These are phyloP conservation scores for Schizonepeta tenuifolia DNA, from an alignment of 257 asterid species.

Conservation along the genomic window DNA sequence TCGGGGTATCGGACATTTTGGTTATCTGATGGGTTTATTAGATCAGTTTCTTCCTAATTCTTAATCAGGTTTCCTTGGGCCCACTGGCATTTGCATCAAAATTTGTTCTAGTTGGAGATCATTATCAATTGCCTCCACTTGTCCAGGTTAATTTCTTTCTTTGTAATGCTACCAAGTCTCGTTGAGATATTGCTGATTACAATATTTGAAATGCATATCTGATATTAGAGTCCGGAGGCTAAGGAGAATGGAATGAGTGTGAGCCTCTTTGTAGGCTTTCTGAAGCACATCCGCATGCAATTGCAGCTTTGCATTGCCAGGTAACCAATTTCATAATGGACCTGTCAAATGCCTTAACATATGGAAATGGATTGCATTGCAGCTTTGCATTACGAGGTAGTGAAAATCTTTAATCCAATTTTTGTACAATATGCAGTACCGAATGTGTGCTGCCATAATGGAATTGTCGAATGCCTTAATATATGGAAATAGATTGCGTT, in stretches of 20 bases:
- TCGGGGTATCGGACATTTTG: constrained; percentile 13
- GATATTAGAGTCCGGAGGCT: constrained; percentile 85
- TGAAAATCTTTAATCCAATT: constrained; percentile 25
- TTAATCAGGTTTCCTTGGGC: constrained; percentile 85
- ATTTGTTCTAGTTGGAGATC: constrained; percentile 98
- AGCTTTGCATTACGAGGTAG: no score
- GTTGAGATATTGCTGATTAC: constrained; percentile 30
- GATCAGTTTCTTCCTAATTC: constrained; percentile 25
- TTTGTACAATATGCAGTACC: constrained; percentile 76
- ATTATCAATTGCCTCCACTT: constrained; percentile 97
- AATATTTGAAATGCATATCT: constrained; percentile 33
- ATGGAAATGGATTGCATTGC: constrained; percentile 83
- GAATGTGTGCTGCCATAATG: constrained; percentile 92
- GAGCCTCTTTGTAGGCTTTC: constrained; percentile 94
- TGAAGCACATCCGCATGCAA: constrained; percentile 97
- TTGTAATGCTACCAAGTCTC: constrained; percentile 27
- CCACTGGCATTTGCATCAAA: constrained; percentile 86
- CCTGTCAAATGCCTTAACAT: constrained; percentile 86
- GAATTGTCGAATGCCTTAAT: constrained; percentile 90
- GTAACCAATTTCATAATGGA: constrained; percentile 64
- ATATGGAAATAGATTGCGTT: constrained; percentile 84
- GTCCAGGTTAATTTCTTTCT: constrained; percentile 70
- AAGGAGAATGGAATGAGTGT: constrained; percentile 88
- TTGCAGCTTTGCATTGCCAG: constrained; percentile 94
- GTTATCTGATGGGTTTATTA: constrained; percentile 18